phyloP scores from a whole-genome alignment of 2,329 filamentous ascomycete genomes.

The Aspergillus ruber region DNA sequence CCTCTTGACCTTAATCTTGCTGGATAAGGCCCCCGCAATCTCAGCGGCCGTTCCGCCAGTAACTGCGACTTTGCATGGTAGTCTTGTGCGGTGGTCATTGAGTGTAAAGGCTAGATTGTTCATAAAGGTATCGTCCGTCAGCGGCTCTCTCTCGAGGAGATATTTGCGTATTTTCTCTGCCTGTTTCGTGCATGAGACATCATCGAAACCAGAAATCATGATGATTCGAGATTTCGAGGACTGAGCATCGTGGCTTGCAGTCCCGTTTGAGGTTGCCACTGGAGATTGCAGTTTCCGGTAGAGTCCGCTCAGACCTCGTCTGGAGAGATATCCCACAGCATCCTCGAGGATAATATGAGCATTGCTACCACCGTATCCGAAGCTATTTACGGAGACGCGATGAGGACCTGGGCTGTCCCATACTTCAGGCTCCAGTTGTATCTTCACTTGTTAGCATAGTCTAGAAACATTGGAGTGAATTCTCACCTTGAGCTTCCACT shows the following conservation, averaged over 20 bases:
- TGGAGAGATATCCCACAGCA: slow-evolving; percentile 6
- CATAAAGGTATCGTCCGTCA: slow-evolving; percentile 7
- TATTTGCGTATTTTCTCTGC: slow-evolving; percentile 7
- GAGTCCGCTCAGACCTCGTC: slow-evolving; percentile 1
- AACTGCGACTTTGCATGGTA: slow-evolving; percentile 13
- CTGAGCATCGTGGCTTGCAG: background rate
- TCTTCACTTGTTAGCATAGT: slow-evolving; percentile 1
- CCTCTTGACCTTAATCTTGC: slow-evolving; percentile 3
- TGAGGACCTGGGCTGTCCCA: slow-evolving; percentile 11
- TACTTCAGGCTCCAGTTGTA: slow-evolving; percentile 13
- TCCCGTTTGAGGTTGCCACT: too few species aligned
- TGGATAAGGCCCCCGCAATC: slow-evolving; percentile 3
- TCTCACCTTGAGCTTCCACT: slow-evolving; percentile 25
- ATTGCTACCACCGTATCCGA: slow-evolving; percentile 44
- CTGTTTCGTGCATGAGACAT: slow-evolving; percentile 11
- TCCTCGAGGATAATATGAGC: slow-evolving; percentile 38
- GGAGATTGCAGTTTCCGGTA: background rate
- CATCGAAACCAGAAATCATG: slow-evolving; percentile 19
- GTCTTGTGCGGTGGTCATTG: slow-evolving; percentile 11
- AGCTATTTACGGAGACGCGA: slow-evolving; percentile 33
- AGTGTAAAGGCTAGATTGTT: slow-evolving; percentile 17
- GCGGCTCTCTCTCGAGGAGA: background rate
- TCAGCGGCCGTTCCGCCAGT: slow-evolving; percentile 2
- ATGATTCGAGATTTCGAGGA: slow-evolving; percentile 7
- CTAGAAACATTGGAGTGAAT: background rate